phyloP scores from a whole-genome alignment of 257 asterid species.

The Jacaranda mimosifolia region DNA sequence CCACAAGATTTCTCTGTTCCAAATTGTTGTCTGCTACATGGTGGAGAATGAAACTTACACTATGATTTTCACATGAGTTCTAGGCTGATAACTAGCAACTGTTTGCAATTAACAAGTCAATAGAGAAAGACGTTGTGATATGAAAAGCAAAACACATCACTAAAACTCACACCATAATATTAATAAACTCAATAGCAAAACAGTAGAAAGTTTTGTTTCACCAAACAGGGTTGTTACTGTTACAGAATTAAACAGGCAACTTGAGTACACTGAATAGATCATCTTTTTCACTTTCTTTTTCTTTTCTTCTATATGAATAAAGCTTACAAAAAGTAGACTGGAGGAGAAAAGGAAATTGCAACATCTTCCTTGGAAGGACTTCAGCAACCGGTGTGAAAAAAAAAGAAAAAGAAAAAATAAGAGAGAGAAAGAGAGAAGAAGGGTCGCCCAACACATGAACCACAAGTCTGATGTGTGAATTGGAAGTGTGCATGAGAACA shows the following conservation, averaged over 20 bases:
- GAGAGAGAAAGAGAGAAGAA: too few species aligned
- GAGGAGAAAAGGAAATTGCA: background rate
- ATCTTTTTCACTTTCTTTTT: background rate
- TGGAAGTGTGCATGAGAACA: background rate
- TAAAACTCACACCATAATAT: background rate
- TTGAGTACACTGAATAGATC: background rate
- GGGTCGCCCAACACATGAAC: background rate
- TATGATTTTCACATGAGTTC: conserved; percentile 2
- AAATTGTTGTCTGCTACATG: conserved; percentile 12
- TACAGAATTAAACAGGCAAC: background rate
- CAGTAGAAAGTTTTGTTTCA: background rate
- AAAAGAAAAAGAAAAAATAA: too few species aligned
- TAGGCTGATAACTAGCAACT: background rate
- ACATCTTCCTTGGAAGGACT: conserved; percentile 6
- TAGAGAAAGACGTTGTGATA: background rate
- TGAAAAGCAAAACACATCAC: background rate
- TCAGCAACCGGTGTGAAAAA: background rate
- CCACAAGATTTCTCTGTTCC: background rate
- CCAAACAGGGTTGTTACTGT: background rate
- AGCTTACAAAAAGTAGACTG: background rate
- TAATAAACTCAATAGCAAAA: background rate
- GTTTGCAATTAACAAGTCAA: background rate
- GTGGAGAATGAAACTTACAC: background rate
- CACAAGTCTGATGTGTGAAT: background rate
- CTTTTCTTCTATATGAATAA: background rate